Conservation (phyloP, 2,329 filamentous ascomycete genomes). For the Aspergillus cejpii region DNA sequence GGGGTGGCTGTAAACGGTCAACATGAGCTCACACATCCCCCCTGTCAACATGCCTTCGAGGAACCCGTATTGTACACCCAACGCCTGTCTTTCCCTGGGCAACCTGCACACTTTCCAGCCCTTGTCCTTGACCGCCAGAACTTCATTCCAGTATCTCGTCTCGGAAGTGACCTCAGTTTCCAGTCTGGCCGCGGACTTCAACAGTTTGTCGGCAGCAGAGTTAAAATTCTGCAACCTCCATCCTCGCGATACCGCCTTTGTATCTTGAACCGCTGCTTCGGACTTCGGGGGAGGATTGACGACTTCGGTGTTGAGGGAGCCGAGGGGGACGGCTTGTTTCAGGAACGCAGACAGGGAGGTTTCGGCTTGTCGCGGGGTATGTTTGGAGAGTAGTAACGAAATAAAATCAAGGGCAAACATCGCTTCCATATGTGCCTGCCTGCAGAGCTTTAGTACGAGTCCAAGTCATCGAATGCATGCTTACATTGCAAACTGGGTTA, state of each 20-base stretch:
- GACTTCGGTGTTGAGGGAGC: constrained; percentile 64
- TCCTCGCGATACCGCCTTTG: constrained; percentile 53
- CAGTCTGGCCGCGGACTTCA: constrained; percentile 64
- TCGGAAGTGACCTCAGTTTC: constrained; percentile 72
- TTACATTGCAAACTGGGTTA: constrained; percentile 40
- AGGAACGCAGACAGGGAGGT: constrained; percentile 63
- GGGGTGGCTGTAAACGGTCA: constrained; percentile 41
- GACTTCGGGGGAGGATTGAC: constrained; percentile 56
- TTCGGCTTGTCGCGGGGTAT: constrained; percentile 63
- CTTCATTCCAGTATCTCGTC: constrained; percentile 80
- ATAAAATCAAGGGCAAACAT: constrained; percentile 72
- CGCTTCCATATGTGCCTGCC: constrained; percentile 42
- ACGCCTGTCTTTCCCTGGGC: constrained; percentile 62
- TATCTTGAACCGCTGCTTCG: constrained; percentile 49
- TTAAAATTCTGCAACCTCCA: constrained; percentile 75
- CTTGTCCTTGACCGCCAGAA: constrained; percentile 70
- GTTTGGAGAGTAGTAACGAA: constrained; percentile 75
- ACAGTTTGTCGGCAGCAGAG: constrained; percentile 64
- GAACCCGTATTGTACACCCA: constrained; percentile 87
- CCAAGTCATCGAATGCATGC: constrained; percentile 13
- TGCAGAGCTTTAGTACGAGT: constrained; percentile 17
- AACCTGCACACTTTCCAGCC: constrained; percentile 82
- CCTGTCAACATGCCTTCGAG: constrained; percentile 54
- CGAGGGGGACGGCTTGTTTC: constrained; percentile 64
- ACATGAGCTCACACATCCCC: background rate